A percentile compares a stretch with the other conserved stretches of the same genome.
phyloP scores from a whole-genome alignment of 371 early-diverging fungal genomes.

The Lichtheimia corymbifera region DNA sequence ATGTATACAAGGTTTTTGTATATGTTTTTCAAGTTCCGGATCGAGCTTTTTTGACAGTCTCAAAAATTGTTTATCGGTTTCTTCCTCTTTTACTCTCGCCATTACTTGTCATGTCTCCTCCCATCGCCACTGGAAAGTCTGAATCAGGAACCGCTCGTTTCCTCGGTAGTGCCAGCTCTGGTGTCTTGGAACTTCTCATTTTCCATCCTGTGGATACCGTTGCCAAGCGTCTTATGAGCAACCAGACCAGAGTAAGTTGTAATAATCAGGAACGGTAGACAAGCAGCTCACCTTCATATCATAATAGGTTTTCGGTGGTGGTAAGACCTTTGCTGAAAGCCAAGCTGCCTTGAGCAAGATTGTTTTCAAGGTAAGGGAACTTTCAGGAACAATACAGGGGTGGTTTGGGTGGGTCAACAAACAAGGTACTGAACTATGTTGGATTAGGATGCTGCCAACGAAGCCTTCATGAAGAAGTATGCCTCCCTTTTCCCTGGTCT shows the following conservation, averaged over 20 bases:
- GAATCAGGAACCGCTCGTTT: constrained; percentile 87
- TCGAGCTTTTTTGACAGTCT: constrained; percentile 1
- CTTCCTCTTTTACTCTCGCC: neutral
- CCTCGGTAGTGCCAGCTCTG: constrained; percentile 90
- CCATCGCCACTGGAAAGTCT: constrained; percentile 59
- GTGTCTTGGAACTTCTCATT: constrained; percentile 89
- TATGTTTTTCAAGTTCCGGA: no score
- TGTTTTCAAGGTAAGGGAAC: constrained; percentile 72
- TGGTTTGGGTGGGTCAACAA: neutral
- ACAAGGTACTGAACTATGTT: neutral
- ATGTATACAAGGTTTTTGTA: no score
- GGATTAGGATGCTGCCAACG: constrained; percentile 75
- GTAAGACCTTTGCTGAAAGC: constrained; percentile 59
- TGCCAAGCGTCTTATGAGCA: constrained; percentile 97
- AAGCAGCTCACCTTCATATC: neutral
- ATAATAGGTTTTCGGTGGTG: constrained; percentile 62
- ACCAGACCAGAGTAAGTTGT: constrained; percentile 71
- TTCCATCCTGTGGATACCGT: constrained; percentile 99
- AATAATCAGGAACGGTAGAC: neutral
- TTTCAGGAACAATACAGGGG: neutral
- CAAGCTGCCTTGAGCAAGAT: constrained; percentile 68
- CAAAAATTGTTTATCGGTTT: neutral
- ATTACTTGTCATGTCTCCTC: constrained; percentile 9
- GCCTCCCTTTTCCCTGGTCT: constrained; percentile 95
- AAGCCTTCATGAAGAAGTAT: constrained; percentile 79